phyloP scores from a whole-genome alignment of 1,284 basidiomycete genomes.

The Ceraceosorus guamensis region DNA sequence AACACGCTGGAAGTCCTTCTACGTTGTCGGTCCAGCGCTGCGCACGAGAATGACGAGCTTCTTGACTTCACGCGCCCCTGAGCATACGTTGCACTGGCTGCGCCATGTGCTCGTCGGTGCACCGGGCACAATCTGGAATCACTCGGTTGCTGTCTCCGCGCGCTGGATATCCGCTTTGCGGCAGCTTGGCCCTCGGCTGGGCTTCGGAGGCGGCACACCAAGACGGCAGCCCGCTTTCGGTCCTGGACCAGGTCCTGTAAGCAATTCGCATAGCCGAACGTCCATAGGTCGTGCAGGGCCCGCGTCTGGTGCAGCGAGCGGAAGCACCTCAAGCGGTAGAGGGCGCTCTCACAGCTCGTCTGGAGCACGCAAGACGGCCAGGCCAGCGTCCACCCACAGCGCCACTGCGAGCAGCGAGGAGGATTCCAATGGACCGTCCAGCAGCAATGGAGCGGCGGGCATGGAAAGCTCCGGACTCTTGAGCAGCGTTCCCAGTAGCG shows the following conservation, averaged over 20 bases:
- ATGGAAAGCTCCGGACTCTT: conserved; percentile 22
- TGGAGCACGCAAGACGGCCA: conserved; percentile 20
- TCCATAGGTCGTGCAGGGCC: conserved; percentile 12
- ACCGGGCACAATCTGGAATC: neutral
- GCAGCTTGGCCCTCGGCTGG: neutral
- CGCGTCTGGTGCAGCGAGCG: neutral
- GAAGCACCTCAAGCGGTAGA: neutral
- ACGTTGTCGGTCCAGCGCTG: neutral
- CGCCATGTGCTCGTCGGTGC: neutral
- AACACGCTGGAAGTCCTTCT: neutral
- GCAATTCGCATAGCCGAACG: conserved; percentile 22
- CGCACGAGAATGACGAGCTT: neutral
- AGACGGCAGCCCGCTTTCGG: conserved; percentile 11
- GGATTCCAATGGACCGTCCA: neutral
- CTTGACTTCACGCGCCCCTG: too few species aligned
- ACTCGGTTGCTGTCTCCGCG: neutral
- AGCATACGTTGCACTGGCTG: neutral
- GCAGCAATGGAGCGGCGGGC: neutral
- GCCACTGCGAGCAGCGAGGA: conserved; percentile 16
- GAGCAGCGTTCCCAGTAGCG: conserved; percentile 26
- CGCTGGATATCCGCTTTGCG: neutral
- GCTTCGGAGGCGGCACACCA: neutral
- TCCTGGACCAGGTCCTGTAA: conserved; percentile 29
- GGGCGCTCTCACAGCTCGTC: conserved; percentile 14
- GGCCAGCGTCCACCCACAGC: conserved; percentile 21